Evolutionary conservation across 2,329 filamentous ascomycete species (phyloP), one percentile per base, ranked within the genome.

Genomic region (Penicillium sp.): DNA sequence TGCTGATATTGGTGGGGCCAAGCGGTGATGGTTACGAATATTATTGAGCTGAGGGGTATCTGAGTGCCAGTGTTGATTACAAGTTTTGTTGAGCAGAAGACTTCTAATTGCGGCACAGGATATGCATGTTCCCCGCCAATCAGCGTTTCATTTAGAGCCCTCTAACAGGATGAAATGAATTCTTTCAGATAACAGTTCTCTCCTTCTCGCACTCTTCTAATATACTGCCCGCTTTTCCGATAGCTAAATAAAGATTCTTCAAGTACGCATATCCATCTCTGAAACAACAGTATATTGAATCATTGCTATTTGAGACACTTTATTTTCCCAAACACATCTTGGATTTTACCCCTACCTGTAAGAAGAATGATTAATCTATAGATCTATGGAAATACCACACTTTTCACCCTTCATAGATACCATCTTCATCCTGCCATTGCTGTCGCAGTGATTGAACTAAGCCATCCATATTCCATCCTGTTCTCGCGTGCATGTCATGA

Each of bases 241-340:
- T 8, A 26, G 26, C 26, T 26, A 26, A 26, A 26, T 8, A 26
- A 26, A 26, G 7, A 8, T 8, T 26, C 26, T 26, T 26, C 26
- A 26, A 8, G 2, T 26, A 7, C 26, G 26, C 26, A 26, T 2
- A 26, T 8, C 26, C 26, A 8, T 8, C 0, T 26, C 8, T 26
- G 7, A 26, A 26, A 26, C 7, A 26, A 26, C 26, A 8, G 7
- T 26, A 26, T 26, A 26, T 26, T 26, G 7, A 26, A 26, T 26
- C 1, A 26, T 26, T 8, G 8, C 8, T 8, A 9, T 2, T 26
- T 26, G 26, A 26, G 7, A 26, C 26, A 26, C 26, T 86, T 83
- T 70, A 77, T 86, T 52, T 74, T 83, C 44, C 82, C 85, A 80
- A 87, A 87, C 43, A 4, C 55, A 29, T 65, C 49, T 63, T 58